Evolutionary conservation across 495 filamentous ascomycete genomes (phyloP).

Genomic region (Hypoxylon crocopeplum): DNA sequence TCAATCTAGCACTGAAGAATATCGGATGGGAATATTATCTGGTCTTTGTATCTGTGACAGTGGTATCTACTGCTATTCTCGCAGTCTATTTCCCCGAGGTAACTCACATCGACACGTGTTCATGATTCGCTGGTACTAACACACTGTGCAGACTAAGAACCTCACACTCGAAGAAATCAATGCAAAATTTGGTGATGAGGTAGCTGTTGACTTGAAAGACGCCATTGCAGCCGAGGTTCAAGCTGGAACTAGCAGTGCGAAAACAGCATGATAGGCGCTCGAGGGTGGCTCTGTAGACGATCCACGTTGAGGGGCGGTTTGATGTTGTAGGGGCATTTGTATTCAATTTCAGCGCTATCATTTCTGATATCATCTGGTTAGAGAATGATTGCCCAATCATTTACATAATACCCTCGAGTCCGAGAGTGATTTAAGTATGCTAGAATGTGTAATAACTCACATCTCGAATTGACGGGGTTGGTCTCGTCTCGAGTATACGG

Average conservation of each 20-base stretch:
- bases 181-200: constrained; percentile 5
- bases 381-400: too few species aligned
- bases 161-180: constrained; percentile 9
- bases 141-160: not conserved
- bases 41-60: constrained; percentile 12
- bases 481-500: too few species aligned
- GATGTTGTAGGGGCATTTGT: too few species aligned
- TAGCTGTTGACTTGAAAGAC: constrained; percentile 3
- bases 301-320: too few species aligned
- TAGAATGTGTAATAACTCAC: too few species aligned
- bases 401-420: too few species aligned
- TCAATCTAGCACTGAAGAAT: constrained; percentile 20
- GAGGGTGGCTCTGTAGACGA: not conserved
- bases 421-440: too few species aligned
- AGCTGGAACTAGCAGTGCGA: not conserved
- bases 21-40: constrained; percentile 28
- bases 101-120: not conserved
- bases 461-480: too few species aligned
- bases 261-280: not conserved
- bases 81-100: constrained; percentile 4
- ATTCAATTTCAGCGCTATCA: too few species aligned
- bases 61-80: constrained; percentile 3
- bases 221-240: constrained; percentile 1
- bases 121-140: not conserved
- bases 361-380: too few species aligned